These are phyloP conservation scores for Hypsizygus ulmarius DNA, from an alignment of 1,284 basidiomycete genomes.

Conservation along the genomic window DNA sequence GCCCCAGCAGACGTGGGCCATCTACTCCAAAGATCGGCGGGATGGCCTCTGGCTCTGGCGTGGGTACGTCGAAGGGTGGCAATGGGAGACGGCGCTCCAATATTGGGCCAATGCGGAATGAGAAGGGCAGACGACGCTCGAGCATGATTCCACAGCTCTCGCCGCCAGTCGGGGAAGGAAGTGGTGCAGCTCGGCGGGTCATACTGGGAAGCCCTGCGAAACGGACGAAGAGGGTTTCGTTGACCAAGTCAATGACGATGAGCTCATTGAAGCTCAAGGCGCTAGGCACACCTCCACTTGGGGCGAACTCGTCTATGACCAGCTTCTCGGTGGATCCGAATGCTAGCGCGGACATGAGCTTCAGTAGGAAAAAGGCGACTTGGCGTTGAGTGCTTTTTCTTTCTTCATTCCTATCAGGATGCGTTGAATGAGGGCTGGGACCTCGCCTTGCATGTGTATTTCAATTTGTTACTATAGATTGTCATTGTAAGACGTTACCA, in stretches of 20 bases:
- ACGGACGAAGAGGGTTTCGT: constrained; percentile 58
- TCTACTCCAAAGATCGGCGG: constrained; percentile 43
- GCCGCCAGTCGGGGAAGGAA: constrained; percentile 35
- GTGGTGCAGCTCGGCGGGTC: constrained; percentile 37
- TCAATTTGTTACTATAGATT: constrained; percentile 16
- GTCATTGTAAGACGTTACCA: constrained; percentile 12
- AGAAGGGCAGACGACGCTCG: constrained; percentile 69
- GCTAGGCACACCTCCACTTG: constrained; percentile 17
- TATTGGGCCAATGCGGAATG: constrained; percentile 65
- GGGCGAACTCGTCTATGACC: constrained; percentile 37
- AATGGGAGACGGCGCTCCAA: constrained; percentile 63
- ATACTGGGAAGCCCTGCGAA: constrained; percentile 58
- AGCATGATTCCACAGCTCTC: constrained; percentile 73
- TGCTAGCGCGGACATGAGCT: constrained; percentile 50
- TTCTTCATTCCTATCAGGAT: constrained; percentile 2
- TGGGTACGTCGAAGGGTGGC: constrained; percentile 18
- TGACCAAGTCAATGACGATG: constrained; percentile 35
- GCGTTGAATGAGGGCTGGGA: constrained; percentile 12
- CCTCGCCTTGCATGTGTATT: constrained; percentile 13
- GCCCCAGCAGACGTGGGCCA: constrained; percentile 48
- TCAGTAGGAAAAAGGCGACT: constrained; percentile 42
- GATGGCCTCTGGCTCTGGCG: constrained; percentile 14
- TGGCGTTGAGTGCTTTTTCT: constrained; percentile 42
- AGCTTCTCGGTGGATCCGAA: constrained; percentile 41
- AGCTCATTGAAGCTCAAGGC: constrained; percentile 29